A percentile compares a stretch with the other conserved stretches of the same genome.
These are phyloP conservation scores for Neurospora hispaniola DNA, from an alignment of 495 filamentous ascomycete genomes.

Conservation along the genomic window DNA sequence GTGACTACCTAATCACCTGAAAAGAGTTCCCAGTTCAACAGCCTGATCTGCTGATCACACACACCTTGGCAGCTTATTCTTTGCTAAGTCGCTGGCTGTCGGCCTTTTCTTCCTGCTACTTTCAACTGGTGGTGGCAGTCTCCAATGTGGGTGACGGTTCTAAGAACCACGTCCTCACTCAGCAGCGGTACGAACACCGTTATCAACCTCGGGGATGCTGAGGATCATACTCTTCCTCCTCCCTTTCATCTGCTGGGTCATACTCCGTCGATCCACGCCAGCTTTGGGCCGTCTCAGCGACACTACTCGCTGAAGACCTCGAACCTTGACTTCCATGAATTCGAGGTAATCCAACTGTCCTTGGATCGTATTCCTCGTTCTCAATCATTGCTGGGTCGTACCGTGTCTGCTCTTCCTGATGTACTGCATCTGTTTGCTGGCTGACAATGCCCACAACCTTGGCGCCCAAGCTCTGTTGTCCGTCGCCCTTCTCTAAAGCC, in stretches of 20 bases:
- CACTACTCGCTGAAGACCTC: not conserved
- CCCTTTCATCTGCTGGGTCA: not conserved
- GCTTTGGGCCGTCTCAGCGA: not conserved
- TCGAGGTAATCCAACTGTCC: not conserved
- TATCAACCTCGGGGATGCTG: not conserved
- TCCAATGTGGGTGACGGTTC: not conserved
- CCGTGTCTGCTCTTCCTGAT: not conserved
- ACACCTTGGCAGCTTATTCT: not conserved
- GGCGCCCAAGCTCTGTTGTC: not conserved
- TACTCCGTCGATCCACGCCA: not conserved
- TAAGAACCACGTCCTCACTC: not conserved
- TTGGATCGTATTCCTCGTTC: not conserved
- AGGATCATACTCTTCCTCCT: not conserved
- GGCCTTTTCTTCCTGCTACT: not conserved
- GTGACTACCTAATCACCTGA: not conserved
- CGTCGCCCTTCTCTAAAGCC: not conserved
- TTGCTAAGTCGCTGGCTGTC: too few species aligned
- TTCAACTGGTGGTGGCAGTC: not conserved
- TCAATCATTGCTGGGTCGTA: not conserved
- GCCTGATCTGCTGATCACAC: not conserved
- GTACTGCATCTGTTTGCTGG: not conserved
- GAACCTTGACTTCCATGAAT: not conserved
- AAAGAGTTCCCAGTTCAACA: not conserved
- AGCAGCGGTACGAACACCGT: not conserved
- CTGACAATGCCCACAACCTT: not conserved